Conservation (phyloP, 345 rosid genomes). For the Hibiscus trionum region DNA sequence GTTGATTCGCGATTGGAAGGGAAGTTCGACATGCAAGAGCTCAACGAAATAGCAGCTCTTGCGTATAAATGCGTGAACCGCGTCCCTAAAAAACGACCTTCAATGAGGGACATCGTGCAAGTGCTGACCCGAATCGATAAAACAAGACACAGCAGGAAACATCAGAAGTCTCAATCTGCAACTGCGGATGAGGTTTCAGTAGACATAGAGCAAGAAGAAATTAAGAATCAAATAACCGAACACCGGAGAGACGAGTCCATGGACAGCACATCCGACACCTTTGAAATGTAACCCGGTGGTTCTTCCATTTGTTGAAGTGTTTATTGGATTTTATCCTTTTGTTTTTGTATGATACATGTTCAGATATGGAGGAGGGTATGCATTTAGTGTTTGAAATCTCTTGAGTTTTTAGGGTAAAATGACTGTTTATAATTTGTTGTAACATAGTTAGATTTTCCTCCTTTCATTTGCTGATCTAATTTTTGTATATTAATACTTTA, state of each 20-base stretch:
- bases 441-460: slow-evolving; percentile 20
- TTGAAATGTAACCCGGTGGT: slow-evolving; percentile 32
- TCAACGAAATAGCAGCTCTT: slow-evolving; percentile 77
- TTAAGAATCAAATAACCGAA: slow-evolving; percentile 28
- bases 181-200: slow-evolving; percentile 39
- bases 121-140: slow-evolving; percentile 66
- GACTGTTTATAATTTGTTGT: slow-evolving; percentile 19
- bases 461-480: neutral
- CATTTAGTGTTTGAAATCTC: slow-evolving; percentile 4
- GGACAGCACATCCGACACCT: slow-evolving; percentile 51
- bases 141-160: slow-evolving; percentile 50
- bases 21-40: slow-evolving; percentile 62
- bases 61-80: slow-evolving; percentile 83
- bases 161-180: slow-evolving; percentile 41
- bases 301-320: slow-evolving; percentile 11
- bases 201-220: slow-evolving; percentile 37
- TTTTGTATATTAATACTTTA: slow-evolving; percentile 25
- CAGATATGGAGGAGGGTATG: slow-evolving; percentile 7
- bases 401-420: slow-evolving; percentile 6
- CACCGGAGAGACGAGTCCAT: slow-evolving; percentile 63
- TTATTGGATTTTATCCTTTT: slow-evolving; percentile 19
- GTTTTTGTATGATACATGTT: slow-evolving; percentile 11
- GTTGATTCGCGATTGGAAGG: slow-evolving; percentile 76
- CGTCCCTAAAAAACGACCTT: slow-evolving; percentile 48
- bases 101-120: slow-evolving; percentile 92